Base-by-base conservation (phyloP, 108 stramenopile species). In the Skeletonema costatum region DNA sequence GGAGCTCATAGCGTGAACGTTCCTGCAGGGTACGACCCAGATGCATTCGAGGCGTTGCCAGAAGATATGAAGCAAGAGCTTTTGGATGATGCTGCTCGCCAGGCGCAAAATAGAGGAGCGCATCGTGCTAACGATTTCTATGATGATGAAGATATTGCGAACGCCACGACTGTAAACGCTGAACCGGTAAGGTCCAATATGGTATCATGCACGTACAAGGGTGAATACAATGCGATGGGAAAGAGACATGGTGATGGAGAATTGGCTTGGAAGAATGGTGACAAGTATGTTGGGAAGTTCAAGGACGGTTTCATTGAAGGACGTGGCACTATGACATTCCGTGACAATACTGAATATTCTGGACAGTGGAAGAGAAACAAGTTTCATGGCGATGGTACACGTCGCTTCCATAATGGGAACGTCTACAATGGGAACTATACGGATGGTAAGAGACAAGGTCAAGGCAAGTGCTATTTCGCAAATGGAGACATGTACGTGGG, bases 401-500 rank as follows among this genome's bases (percentile, higher is more conserved):
- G 86, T 42, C 66, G 82, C 19, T 89, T 86, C 46, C 74, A 75
- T 3, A 89, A 89, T 72, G 88, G 86, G n/a, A 85, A 89, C 73
- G 75, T 89, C 4, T 89, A 89, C 61, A 76, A 32, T 14, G 88
- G 88, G 0, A 56, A 68, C 3, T 89, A 87, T 63, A 51, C 44
- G 9, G 21, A 77, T 25, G 88, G 88, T 11, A 76, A 82, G 64
- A 67, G 88, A 16, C 68, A 82, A 11, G 91, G 91, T n/a, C 39
- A 84, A 4, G 91, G 91, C 9, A 73, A 65, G 19, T 83, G 84
- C 32, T 79, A 83, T 56, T 89, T 85, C 75, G 86, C 87, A 33
- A 88, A 88, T 48, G 88, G 89, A 33, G 87, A 90, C 53, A 69
- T 81, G 64, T 90, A 87, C 48, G 75, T 75, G 0, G 89, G 89